Conservation (phyloP, 768 basidiomycete species). For the Chalciporus sphaerocephalus region DNA sequence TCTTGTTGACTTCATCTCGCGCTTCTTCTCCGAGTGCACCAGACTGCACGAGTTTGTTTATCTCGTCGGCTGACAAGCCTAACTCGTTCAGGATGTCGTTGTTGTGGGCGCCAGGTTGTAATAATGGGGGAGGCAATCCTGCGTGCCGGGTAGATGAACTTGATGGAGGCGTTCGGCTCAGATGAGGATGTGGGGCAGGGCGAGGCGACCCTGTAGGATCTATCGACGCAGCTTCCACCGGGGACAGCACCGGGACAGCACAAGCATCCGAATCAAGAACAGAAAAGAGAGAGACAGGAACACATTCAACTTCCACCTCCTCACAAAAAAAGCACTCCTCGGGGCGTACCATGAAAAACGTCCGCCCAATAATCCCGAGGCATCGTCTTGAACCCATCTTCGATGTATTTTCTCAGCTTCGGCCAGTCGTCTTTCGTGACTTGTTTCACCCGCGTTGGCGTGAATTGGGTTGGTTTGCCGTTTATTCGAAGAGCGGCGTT, state of each 20-base stretch:
- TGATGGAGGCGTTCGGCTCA: constrained; percentile 36
- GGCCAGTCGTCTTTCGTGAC: constrained; percentile 51
- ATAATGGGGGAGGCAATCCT: constrained; percentile 3
- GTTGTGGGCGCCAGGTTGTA: constrained; percentile 51
- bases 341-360: constrained; percentile 54
- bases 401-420: constrained; percentile 51
- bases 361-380: constrained; percentile 66
- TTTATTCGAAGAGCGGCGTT: constrained; percentile 43
- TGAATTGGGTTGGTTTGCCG: constrained; percentile 48
- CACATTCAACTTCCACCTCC: too few relatives aligned
- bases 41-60: constrained; percentile 36
- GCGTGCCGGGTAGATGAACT: constrained; percentile 5
- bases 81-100: constrained; percentile 49
- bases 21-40: constrained; percentile 45
- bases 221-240: constrained; percentile 52
- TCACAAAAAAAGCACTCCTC: neutral
- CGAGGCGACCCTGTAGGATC: constrained; percentile 34
- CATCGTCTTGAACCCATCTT: constrained; percentile 56
- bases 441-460: constrained; percentile 46
- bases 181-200: constrained; percentile 51
- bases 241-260: constrained; percentile 61
- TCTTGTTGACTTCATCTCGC: constrained; percentile 16
- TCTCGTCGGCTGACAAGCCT: constrained; percentile 43
- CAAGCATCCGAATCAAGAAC: constrained; percentile 66
- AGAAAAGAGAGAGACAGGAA: neutral